Evolutionary conservation across 371 early-diverging fungal genomes (phyloP), one percentile per base, ranked within the genome.

Genomic region (Syncephalastrum racemosum): DNA sequence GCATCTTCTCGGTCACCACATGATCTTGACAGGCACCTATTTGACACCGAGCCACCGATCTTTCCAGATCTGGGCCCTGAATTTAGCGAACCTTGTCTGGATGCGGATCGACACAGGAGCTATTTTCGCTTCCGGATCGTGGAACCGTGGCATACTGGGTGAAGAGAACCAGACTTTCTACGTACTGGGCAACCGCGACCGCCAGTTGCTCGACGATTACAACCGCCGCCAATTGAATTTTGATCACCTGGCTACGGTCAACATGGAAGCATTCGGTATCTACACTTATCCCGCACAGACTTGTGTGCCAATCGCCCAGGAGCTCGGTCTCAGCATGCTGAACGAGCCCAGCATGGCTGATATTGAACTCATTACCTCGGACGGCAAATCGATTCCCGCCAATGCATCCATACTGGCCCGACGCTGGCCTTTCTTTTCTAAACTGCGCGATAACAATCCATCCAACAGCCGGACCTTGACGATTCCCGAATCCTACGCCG

Each of bases 181-280:
- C 15, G 80, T 91, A 15, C 81, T 91, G 65, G 91, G 92, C 8
- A 79, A 92, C 60, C 83, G 80, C 24, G 70, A 79, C n/a, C 79
- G 91, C 12, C 81, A 77, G 36, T 68, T 91, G 23, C 69, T 82
- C 4, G 83, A 87, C 24, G 92, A 92, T 61, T 92, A 92, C 58
- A 83, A 89, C 53, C 81, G 85, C 51, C 84, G 92, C 20, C 87
- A 85, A 54, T 78, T 87, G 42, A 92, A 91, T 65, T 92, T 87
- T 73, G 76, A 83, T 56, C 88, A 92, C 59, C 68, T 89, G 20
- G 82, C 88, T 13, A 68, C 84, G 4, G 82, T 92, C 0, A 83
- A 90, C 46, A 55, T 91, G 54, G 87, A 90, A 56, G 86, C 91
- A 0, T 86, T 90, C 59, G 92, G 92, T 6, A 81, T 87, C 27